Conservation (phyloP, 2,329 filamentous ascomycete species). For the Pyricularia grisea region DNA sequence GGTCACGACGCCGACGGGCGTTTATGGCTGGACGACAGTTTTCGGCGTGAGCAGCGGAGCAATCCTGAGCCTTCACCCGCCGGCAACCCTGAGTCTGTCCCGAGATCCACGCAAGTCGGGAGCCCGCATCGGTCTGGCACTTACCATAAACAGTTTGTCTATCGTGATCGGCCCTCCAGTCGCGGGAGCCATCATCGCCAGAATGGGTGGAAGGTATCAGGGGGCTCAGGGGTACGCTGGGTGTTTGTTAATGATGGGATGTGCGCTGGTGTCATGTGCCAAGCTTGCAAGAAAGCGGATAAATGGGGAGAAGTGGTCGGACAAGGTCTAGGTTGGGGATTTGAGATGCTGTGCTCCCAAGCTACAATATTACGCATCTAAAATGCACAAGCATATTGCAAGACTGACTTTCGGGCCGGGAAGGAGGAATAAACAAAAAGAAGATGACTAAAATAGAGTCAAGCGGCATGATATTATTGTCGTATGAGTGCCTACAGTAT, state of each 20-base stretch:
- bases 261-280: slow-evolving; percentile 4
- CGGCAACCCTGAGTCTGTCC: slow-evolving; percentile 37
- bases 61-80: slow-evolving; percentile 43
- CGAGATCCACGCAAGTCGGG: slow-evolving; percentile 41
- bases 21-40: slow-evolving; percentile 39
- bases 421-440: not conserved
- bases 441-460: not conserved
- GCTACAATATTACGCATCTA: too few relatives aligned
- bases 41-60: slow-evolving; percentile 41
- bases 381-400: too few relatives aligned
- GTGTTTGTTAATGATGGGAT: slow-evolving; percentile 24
- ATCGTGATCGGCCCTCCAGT: slow-evolving; percentile 45
- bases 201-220: slow-evolving; percentile 32
- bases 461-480: too few relatives aligned
- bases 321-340: slow-evolving; percentile 5
- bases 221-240: slow-evolving; percentile 43
- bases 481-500: too few relatives aligned
- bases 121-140: slow-evolving; percentile 47
- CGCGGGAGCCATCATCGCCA: slow-evolving; percentile 39
- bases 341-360: not conserved
- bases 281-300: slow-evolving; percentile 8
- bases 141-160: slow-evolving; percentile 38
- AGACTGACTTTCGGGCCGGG: too few relatives aligned
- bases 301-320: slow-evolving; percentile 4
- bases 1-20: slow-evolving; percentile 27